Evolutionary conservation across 1,139 yeast species (phyloP).

Genomic region (Yamadazyma epiphylla): DNA sequence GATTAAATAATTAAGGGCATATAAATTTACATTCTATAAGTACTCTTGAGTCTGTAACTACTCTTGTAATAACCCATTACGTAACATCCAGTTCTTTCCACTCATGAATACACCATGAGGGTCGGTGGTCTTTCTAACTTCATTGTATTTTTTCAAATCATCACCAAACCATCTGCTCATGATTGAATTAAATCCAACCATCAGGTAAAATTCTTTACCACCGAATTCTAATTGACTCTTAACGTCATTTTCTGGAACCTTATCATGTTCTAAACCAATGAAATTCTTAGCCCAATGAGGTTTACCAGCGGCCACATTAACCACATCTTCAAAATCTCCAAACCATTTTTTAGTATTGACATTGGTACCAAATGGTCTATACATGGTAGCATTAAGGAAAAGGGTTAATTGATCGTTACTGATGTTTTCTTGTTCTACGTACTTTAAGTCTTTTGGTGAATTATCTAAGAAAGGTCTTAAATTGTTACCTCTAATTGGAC

Average conservation of each 20-base stretch:
- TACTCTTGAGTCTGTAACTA: slow-evolving; percentile 19
- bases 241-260: slow-evolving; percentile 30
- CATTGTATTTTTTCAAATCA: slow-evolving; percentile 56
- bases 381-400: slow-evolving; percentile 91
- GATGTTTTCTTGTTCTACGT: slow-evolving; percentile 45
- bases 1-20: slow-evolving; percentile 1
- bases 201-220: slow-evolving; percentile 59
- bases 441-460: slow-evolving; percentile 60
- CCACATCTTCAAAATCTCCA: slow-evolving; percentile 71
- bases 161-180: slow-evolving; percentile 81
- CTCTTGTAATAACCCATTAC: slow-evolving; percentile 65
- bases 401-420: slow-evolving; percentile 80
- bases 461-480: slow-evolving; percentile 78
- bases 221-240: slow-evolving; percentile 37
- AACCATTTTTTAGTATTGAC: slow-evolving; percentile 82
- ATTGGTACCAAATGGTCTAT: slow-evolving; percentile 79
- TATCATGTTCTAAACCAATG: slow-evolving; percentile 52
- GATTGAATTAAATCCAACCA: slow-evolving; percentile 73
- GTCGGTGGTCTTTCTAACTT: slow-evolving; percentile 63
- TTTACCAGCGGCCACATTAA: slow-evolving; percentile 79
- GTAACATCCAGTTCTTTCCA: slow-evolving; percentile 71
- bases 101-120: slow-evolving; percentile 80
- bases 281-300: slow-evolving; percentile 99
- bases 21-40: slow-evolving; percentile 1
- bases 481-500: slow-evolving; percentile 83